Evolutionary conservation across 768 basidiomycete genomes (phyloP), one percentile per base, ranked within the genome.

Genomic region (Boletus edulis): DNA sequence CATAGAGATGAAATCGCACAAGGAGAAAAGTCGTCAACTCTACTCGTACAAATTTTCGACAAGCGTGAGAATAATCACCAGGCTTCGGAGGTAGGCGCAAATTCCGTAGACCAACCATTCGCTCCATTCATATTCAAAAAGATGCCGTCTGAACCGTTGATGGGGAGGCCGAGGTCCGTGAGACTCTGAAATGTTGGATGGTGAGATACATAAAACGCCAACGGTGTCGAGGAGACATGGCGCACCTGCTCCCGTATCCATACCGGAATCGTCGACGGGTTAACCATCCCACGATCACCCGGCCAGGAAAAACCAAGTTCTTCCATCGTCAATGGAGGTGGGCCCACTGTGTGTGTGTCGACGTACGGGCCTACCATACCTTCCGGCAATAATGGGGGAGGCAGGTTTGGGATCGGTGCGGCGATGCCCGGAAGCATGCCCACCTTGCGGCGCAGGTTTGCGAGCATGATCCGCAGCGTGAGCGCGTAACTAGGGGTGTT

Each of bases 201-300:
- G 54, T 55, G 51, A 56, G 40, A 18, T 15, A 38, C 15, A n/a
- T 18, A 29, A 29, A 40, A 32, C 5, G 44, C 12, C 32, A 9
- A 32, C 20, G 32, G 24, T 31, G 1, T 5, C n/a, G 17, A 29
- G 34, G 49, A 39, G 38, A 49, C 39, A 29, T 17, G 43, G 76
- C 85, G 56, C 47, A 91, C 91, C 76, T 91, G 87, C 71, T 96
- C 94, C 68, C 91, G 93, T 54, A 97, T 73, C 94, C 94, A 97
- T 4, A 85, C 64, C n/a, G 94, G 94, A 52, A 97, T 87, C 44
- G 86, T 82, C 40, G 83, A 81, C 11, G 91, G 88, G 66, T 83
- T 91, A 69, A 95, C 85, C 48, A 84, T 80, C 15, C 81, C 81
- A 45, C 80, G 73, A 53, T 83, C 81, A 46, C 73, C 75, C 54